phyloP scores from a whole-genome alignment of 805 yeast species.

The Grigorovia yakushimaensis region DNA sequence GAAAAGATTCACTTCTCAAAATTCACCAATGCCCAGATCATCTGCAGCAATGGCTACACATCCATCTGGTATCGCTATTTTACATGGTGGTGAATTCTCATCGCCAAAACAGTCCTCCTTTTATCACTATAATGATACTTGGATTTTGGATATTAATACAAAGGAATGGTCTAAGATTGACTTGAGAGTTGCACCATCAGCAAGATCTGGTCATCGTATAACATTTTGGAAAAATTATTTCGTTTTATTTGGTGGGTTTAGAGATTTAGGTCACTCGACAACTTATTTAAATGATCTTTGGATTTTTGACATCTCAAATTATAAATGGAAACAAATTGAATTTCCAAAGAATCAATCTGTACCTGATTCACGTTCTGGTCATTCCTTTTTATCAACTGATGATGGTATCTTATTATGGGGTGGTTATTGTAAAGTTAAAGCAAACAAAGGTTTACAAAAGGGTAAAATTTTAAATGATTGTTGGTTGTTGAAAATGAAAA shows the following conservation, averaged over 20 bases:
- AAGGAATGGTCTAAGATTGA: constrained; percentile 91
- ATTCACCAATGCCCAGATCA: constrained; percentile 85
- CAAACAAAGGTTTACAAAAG: constrained; percentile 76
- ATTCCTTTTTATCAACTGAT: constrained; percentile 62
- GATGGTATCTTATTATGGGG: constrained; percentile 88
- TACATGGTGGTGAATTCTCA: constrained; percentile 96
- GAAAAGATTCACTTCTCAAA: constrained; percentile 71
- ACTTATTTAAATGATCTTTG: constrained; percentile 80
- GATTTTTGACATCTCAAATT: constrained; percentile 82
- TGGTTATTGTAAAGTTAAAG: constrained; percentile 71
- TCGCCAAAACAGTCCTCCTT: constrained; percentile 93
- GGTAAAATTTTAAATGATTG: constrained; percentile 83
- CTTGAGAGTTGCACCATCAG: constrained; percentile 48
- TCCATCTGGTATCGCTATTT: constrained; percentile 73
- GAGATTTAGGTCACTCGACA: constrained; percentile 78
- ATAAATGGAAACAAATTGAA: constrained; percentile 85
- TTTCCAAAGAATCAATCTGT: constrained; percentile 70
- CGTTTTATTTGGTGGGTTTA: constrained; percentile 81
- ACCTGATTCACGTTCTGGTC: constrained; percentile 93
- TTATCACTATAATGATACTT: constrained; percentile 92
- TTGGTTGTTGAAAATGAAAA: constrained; percentile 81
- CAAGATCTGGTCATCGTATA: constrained; percentile 89
- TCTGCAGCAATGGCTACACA: constrained; percentile 92
- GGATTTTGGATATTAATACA: constrained; percentile 77
- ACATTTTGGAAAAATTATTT: constrained; percentile 86